Conservation (phyloP, 1,284 basidiomycete species). For the Papiliotrema nemorosa region DNA sequence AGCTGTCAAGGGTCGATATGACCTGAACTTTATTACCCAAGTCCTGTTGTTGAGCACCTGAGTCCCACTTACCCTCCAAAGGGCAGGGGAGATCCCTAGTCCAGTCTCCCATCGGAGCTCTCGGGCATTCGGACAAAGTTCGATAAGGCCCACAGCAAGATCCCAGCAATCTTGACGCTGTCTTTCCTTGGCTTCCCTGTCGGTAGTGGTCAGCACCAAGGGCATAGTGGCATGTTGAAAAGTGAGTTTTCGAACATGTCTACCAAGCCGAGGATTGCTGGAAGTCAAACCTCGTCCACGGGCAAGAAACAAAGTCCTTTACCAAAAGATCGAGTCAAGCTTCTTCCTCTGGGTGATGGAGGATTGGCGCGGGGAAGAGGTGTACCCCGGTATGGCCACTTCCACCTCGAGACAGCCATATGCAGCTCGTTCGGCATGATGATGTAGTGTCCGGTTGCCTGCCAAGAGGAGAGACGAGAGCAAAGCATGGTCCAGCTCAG, state of each 20-base stretch:
- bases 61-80: slow-evolving; percentile 1
- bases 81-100: not conserved
- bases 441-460: not conserved
- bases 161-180: slow-evolving; percentile 1
- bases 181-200: not conserved
- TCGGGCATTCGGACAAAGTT: not conserved
- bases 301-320: too few relatives aligned
- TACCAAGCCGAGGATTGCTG: not conserved
- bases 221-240: not conserved
- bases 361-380: not conserved
- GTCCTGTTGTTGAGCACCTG: not conserved
- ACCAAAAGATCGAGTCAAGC: not conserved
- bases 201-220: too few relatives aligned
- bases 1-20: not conserved
- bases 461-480: not conserved
- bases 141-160: not conserved
- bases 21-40: not conserved
- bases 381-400: not conserved
- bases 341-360: not conserved
- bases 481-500: not conserved
- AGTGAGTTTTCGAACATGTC: not conserved
- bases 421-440: not conserved
- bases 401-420: not conserved
- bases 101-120: not conserved
- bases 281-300: not conserved